A percentile compares a stretch with the other conserved stretches of the same genome.
Conservation (phyloP, 345 rosid species). For the Ceriops decandra region DNA sequence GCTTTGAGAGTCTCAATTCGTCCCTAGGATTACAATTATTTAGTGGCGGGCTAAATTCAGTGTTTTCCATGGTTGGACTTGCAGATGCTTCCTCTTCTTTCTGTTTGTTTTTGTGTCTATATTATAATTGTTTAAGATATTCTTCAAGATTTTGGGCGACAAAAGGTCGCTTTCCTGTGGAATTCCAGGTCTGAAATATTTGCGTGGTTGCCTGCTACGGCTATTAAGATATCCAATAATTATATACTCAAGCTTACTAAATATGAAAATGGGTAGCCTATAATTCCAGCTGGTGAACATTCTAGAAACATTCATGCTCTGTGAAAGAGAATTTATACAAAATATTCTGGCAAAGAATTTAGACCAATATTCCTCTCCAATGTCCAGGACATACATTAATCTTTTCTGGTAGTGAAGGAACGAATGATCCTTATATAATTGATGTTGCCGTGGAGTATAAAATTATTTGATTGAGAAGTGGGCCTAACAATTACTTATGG, state of each 20-base stretch:
- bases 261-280: not conserved
- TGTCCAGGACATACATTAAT: constrained; percentile 6
- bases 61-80: not conserved
- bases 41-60: not conserved
- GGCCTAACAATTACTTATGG: constrained; percentile 21
- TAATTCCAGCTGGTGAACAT: constrained; percentile 9
- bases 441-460: constrained; percentile 8
- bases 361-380: constrained; percentile 7
- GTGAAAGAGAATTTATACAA: constrained; percentile 17
- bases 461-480: constrained; percentile 8
- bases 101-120: not conserved
- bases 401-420: constrained; percentile 12
- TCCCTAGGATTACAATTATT: no score
- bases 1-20: not conserved
- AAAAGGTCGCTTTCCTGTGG: constrained; percentile 18
- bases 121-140: not conserved
- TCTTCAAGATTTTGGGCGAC: constrained; percentile 19
- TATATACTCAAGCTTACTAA: not conserved
- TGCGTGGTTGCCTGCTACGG: constrained; percentile 24
- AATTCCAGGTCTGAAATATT: constrained; percentile 32
- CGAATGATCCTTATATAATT: constrained; percentile 13
- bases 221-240: constrained; percentile 11
- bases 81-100: not conserved
- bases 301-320: constrained; percentile 32
- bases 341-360: constrained; percentile 13